Percentiles rank a stretch among this genome's conserved stretches.
Evolutionary conservation across 768 basidiomycete genomes (phyloP).

Genomic region (Suillus luteus): DNA sequence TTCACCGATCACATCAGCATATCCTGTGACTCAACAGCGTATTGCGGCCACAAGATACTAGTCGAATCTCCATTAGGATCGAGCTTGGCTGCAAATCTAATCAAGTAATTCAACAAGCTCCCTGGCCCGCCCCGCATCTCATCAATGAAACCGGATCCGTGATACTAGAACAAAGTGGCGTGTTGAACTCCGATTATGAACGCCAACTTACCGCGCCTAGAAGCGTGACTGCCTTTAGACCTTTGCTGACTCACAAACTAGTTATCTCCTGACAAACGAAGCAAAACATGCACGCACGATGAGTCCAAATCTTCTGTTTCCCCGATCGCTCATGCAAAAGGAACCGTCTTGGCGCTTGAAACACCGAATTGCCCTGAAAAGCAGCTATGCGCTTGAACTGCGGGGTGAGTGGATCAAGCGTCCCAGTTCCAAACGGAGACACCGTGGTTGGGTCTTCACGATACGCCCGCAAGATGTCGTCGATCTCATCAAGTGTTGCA

Average conservation of each 20-base stretch:
- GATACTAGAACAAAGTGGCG: not conserved
- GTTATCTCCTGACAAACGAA: not conserved
- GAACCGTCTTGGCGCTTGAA: constrained; percentile 38
- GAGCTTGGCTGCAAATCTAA: not conserved
- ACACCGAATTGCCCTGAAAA: constrained; percentile 36
- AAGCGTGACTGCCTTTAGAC: not conserved
- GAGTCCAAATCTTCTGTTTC: constrained; percentile 37
- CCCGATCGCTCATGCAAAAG: constrained; percentile 34
- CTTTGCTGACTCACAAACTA: not conserved
- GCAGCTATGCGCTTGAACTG: constrained; percentile 43
- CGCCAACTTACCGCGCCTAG: not conserved
- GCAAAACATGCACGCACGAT: constrained; percentile 28
- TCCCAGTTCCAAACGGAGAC: constrained; percentile 30
- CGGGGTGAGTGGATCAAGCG: constrained; percentile 25
- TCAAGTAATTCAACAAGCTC: not conserved
- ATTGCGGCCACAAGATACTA: not conserved
- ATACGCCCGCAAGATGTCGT: not conserved
- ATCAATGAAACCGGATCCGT: not conserved
- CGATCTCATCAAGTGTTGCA: not conserved
- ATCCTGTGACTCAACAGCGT: not conserved
- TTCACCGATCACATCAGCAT: not conserved
- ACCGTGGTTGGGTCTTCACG: constrained; percentile 6
- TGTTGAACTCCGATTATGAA: not conserved
- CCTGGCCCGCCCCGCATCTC: not conserved
- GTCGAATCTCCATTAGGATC: not conserved